phyloP scores from a whole-genome alignment of 192 early-diverging fungal species.

The Diversispora epigaea region DNA sequence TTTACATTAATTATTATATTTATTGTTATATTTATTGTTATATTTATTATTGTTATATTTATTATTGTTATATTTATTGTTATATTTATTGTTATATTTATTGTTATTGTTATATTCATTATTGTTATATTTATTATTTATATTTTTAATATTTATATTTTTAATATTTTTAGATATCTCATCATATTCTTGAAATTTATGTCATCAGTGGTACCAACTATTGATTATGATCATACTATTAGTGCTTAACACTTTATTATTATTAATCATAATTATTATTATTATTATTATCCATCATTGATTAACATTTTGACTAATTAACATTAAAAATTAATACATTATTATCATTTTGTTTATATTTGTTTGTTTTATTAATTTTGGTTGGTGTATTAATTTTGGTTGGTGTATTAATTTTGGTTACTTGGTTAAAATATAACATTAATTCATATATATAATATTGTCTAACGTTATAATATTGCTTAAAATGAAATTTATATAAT shows the following conservation, averaged over 20 bases:
- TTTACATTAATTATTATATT: background rate
- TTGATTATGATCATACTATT: constrained; percentile 97
- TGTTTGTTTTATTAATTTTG: too few relatives aligned
- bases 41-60: background rate
- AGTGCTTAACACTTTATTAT: constrained; percentile 55
- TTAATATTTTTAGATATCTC: constrained; percentile 58
- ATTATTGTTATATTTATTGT: background rate
- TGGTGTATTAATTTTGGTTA: too few relatives aligned
- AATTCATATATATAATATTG: too few relatives aligned
- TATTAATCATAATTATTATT: too few relatives aligned
- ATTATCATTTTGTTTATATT: too few relatives aligned
- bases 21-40: background rate
- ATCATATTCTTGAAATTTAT: constrained; percentile 98
- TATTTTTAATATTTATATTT: background rate
- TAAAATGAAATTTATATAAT: too few relatives aligned
- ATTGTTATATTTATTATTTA: background rate
- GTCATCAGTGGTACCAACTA: constrained; percentile 92
- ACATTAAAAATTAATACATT: too few relatives aligned
- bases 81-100: background rate
- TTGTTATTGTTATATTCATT: background rate
- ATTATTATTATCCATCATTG: too few relatives aligned
- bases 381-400: too few relatives aligned
- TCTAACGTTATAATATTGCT: too few relatives aligned
- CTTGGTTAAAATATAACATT: too few relatives aligned
- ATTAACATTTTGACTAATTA: too few relatives aligned